These are phyloP conservation scores for Amniculicola lignicola DNA, from an alignment of 495 filamentous ascomycete species.

Conservation along the genomic window DNA sequence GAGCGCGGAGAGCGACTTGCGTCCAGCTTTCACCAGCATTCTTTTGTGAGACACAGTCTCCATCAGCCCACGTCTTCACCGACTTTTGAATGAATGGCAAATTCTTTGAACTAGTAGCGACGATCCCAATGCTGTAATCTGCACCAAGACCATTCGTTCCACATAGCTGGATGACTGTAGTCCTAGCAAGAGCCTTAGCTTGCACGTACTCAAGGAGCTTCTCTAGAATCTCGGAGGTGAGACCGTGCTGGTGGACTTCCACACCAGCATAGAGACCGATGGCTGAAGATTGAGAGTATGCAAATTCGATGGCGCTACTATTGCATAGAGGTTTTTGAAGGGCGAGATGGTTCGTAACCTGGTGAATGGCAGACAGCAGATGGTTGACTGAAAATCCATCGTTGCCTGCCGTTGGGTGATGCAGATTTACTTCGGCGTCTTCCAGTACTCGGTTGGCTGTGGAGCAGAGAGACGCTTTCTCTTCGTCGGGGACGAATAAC, in stretches of 20 bases:
- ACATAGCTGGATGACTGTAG: conserved; percentile 11
- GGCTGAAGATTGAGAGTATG: conserved; percentile 13
- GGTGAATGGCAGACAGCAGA: conserved; percentile 6
- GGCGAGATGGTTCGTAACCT: conserved; percentile 9
- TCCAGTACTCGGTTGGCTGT: conserved; percentile 10
- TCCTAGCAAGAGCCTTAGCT: neutral
- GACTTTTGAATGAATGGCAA: conserved; percentile 4
- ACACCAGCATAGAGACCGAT: conserved; percentile 11
- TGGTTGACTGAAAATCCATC: conserved; percentile 8
- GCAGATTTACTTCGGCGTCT: neutral
- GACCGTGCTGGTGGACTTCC: conserved; percentile 10
- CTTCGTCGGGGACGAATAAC: conserved; percentile 6
- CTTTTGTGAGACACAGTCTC: neutral
- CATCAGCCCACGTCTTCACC: conserved; percentile 9
- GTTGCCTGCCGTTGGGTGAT: neutral
- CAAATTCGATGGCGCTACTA: conserved; percentile 12
- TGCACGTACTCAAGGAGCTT: conserved; percentile 12
- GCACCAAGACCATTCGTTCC: conserved; percentile 3
- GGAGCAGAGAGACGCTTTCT: conserved; percentile 11
- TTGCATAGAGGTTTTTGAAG: conserved; percentile 12
- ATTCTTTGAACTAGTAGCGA: conserved; percentile 11
- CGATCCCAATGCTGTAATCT: conserved; percentile 12
- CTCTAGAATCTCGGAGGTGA: conserved; percentile 1
- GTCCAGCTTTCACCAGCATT: conserved; percentile 8
- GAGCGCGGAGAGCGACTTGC: conserved; percentile 7